Evolutionary conservation across 352 stramenopile species (phyloP), one percentile per base, ranked within the genome.

Genomic region (Phytopythium mirpurense): DNA sequence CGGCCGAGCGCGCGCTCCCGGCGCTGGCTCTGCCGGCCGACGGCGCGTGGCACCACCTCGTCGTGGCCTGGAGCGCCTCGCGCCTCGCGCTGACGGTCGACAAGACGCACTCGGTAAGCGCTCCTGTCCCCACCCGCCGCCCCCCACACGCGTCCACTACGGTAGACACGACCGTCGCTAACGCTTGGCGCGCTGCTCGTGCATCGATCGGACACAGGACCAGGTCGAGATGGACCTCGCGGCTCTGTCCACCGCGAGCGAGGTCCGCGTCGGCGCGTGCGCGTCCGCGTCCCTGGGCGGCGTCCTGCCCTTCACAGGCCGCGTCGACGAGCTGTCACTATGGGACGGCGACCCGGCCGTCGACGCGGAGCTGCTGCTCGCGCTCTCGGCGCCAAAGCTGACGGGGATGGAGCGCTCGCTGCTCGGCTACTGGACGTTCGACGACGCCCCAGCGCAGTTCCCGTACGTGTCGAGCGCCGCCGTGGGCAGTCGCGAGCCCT

Each of bases 291-390:
- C 14, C 26, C n/a, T n/a, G n/a, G 18, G 32, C 16, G 38, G 24
- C 36, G 5, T 65, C 1, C 16, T 60, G 4, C 46, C 53, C 26
- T 73, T 69, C 43, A 57, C 60, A 0, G 68, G 64, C 0, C 31
- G 46, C 19, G 63, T 78, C 8, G 68, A 78, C 34, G 65, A 78
- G 49, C 11, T 74, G 12, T 78, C 65, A 1, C 23, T 74, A 2
- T 78, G 68, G 68, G 55, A 48, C 2, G 31, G 9, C 15, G 19
- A 24, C 1, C 46, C 67, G 18, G 1, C 47, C 15, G 12, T 19
- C 18, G 10, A 26, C 2, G 38, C 15, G n/a, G 16, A 23, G n/a
- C n/a, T n/a, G n/a, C n/a, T n/a, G n/a, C n/a, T n/a, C n/a, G n/a
- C n/a, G n/a, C n/a, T n/a, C n/a, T n/a, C n/a, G n/a, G n/a, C n/a